Evolutionary conservation across 306 rosid species (phyloP).

Genomic region (Prunus fruticosa): DNA sequence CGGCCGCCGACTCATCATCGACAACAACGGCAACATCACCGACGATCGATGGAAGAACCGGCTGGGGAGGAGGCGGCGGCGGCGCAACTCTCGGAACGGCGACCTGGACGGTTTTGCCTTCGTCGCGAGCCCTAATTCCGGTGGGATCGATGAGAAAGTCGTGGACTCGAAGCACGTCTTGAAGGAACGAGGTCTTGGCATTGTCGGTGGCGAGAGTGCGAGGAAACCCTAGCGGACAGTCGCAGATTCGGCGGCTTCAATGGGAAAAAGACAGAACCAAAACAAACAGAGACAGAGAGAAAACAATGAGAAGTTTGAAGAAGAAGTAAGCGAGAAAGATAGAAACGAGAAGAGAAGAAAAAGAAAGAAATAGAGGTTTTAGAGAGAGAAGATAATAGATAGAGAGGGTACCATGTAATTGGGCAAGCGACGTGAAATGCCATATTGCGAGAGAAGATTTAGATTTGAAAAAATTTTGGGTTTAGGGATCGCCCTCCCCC

Average conservation of each 20-base stretch:
- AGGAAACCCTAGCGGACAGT: constrained; percentile 70
- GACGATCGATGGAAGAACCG: not conserved
- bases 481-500: constrained; percentile 37
- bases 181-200: constrained; percentile 40
- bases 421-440: constrained; percentile 91
- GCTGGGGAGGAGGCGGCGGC: constrained; percentile 51
- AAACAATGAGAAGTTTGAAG: not conserved
- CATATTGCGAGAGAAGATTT: constrained; percentile 55
- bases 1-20: constrained; percentile 41
- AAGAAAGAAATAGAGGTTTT: constrained; percentile 15
- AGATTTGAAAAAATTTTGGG: constrained; percentile 36
- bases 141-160: constrained; percentile 49
- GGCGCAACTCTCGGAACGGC: constrained; percentile 72
- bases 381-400: not conserved
- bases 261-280: not conserved
- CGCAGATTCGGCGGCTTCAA: constrained; percentile 67
- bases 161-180: constrained; percentile 44
- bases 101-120: constrained; percentile 48
- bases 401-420: constrained; percentile 59
- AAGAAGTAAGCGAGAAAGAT: not conserved
- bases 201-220: constrained; percentile 34
- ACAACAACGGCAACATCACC: constrained; percentile 29
- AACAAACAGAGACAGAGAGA: constrained; percentile 8
- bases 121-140: constrained; percentile 49
- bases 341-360: not conserved